Evolutionary conservation across 208 protist genomes (phyloP).

Genomic region (Naegleria fowleri): DNA sequence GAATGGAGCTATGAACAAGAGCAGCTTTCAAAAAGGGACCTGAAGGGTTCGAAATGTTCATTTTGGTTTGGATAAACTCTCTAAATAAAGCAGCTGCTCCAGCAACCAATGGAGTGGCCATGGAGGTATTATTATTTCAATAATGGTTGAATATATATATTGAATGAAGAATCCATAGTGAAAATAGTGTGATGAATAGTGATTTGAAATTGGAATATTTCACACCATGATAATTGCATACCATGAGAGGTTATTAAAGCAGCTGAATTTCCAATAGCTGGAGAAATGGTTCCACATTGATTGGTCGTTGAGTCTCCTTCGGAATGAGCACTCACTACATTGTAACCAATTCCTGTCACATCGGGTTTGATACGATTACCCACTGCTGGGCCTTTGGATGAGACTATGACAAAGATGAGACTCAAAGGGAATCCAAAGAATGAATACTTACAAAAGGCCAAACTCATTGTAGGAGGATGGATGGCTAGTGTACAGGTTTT

Average conservation of each 20-base stretch:
- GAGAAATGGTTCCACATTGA: no score
- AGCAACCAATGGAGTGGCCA: constrained; percentile 9
- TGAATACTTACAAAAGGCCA: neutral
- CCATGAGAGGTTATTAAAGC: constrained; percentile 68
- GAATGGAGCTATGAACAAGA: no score
- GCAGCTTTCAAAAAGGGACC: no score
- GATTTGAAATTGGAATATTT: neutral
- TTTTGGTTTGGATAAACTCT: no score
- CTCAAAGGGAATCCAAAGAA: no score
- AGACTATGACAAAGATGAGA: no score
- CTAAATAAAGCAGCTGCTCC: constrained; percentile 6
- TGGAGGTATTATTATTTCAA: neutral
- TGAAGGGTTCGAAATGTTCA: no score
- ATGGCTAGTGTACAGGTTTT: neutral
- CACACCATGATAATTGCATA: constrained; percentile 46
- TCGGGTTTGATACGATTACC: constrained; percentile 68
- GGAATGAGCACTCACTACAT: no score
- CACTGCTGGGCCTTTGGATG: constrained; percentile 56
- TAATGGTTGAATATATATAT: neutral
- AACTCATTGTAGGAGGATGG: neutral
- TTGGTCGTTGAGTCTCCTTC: no score
- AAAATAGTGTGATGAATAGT: neutral
- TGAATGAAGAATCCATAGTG: no score
- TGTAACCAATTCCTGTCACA: no score
- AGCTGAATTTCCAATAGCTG: no score